phyloP scores from a whole-genome alignment of 768 basidiomycete species.

The Naganishia friedmannii region DNA sequence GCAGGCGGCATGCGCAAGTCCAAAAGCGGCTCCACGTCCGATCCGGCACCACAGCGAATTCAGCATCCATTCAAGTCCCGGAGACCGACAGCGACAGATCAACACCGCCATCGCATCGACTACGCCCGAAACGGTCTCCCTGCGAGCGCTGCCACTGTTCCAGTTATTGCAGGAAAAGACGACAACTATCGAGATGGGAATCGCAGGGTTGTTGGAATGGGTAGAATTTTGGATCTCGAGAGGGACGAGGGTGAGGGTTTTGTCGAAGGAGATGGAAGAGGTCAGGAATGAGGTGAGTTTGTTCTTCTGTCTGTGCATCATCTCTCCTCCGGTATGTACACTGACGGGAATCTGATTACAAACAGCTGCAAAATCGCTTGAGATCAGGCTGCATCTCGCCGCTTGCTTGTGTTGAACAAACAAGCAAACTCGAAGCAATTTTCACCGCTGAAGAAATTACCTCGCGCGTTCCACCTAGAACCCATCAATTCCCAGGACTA shows the following conservation, averaged over 20 bases:
- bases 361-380: too few species aligned
- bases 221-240: not conserved
- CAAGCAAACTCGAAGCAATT: not conserved
- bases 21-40: too few species aligned
- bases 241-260: slow-evolving; percentile 1
- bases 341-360: not conserved
- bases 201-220: slow-evolving; percentile 8
- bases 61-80: too few species aligned
- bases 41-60: too few species aligned
- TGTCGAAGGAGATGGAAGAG: not conserved
- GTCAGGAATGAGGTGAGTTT: slow-evolving; percentile 2
- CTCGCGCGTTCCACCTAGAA: not conserved
- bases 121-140: not conserved
- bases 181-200: not conserved
- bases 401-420: too few species aligned
- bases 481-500: not conserved
- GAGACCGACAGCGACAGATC: too few species aligned
- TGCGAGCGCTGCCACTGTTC: not conserved
- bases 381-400: too few species aligned
- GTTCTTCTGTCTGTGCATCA: not conserved
- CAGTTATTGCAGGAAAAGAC: not conserved
- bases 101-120: too few species aligned
- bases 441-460: not conserved
- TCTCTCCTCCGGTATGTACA: not conserved
- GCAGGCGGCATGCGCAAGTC: too few species aligned